Base-by-base conservation (phyloP, 306 rosid species). In the Boehmeria nivea region DNA sequence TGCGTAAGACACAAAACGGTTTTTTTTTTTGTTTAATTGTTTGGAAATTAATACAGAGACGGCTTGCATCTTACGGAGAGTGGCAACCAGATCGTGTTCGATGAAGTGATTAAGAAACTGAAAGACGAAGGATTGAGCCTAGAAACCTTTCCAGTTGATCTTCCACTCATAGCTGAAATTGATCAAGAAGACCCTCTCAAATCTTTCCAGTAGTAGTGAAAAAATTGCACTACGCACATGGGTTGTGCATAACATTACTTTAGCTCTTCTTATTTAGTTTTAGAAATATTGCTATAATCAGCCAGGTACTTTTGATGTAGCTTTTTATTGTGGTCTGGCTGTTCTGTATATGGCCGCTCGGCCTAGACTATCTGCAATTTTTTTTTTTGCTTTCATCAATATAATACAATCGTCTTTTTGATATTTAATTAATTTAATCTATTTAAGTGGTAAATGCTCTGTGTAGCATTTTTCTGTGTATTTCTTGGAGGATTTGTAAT, bases 21-120 rank as follows among this genome's bases (percentile, higher is more conserved):
- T n/a, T n/a, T n/a, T n/a, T n/a, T n/a, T n/a, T n/a, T n/a, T n/a
- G n/a, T n/a, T n/a, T n/a, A n/a, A n/a, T n/a, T n/a, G n/a, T n/a
- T n/a, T n/a, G n/a, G n/a, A n/a, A n/a, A n/a, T n/a, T n/a, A 52
- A 69, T 67, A 75, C 84, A 88, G 94, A 38, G 96, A 88, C 45
- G 94, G 94, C 34, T 75, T 88, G 78, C 96, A 88, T 78, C 91
- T 88, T 6, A 55, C 78, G 28, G 69, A 21, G 20, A 49, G 47
- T 38, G 96, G 96, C 15, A 85, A 80, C 66, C 65, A 48, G 64
- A 24, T 85, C n/a, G 94, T 88, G 65, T 85, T 72, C 65, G 77
- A 85, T 46, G 91, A 80, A 72, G 82, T 88, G 36, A 59, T 85
- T 20, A 18, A 12, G 63, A 82, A 66, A 81, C 81, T 88, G 68